Conservation (phyloP, 148 eudicot species). For the Rhododendron mucronatum region DNA sequence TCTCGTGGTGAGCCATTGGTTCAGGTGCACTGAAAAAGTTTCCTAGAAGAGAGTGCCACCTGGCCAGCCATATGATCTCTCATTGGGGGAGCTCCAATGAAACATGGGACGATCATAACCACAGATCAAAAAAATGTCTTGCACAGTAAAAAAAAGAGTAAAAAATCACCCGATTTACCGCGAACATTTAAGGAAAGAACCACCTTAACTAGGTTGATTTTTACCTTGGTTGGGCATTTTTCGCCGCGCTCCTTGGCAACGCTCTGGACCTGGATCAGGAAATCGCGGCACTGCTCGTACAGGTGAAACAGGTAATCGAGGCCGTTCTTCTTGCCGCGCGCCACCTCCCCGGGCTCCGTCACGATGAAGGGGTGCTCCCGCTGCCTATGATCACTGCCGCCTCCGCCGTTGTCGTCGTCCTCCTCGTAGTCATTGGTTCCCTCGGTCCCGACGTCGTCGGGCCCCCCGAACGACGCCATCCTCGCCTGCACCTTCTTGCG, state of each 20-base stretch:
- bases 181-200: not conserved
- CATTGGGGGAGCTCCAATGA: not conserved
- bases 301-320: slow-evolving; percentile 89
- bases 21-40: too few relatives aligned
- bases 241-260: slow-evolving; percentile 93
- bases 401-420: slow-evolving; percentile 11
- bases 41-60: too few relatives aligned
- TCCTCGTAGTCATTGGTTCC: slow-evolving; percentile 19
- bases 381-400: slow-evolving; percentile 52
- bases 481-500: slow-evolving; percentile 25
- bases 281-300: slow-evolving; percentile 91
- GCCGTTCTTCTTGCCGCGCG: slow-evolving; percentile 98
- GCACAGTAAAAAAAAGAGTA: not conserved
- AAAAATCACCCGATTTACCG: not conserved
- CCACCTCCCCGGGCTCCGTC: slow-evolving; percentile 98
- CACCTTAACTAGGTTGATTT: not conserved
- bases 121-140: not conserved
- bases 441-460: slow-evolving; percentile 30
- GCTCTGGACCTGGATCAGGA: slow-evolving; percentile 80
- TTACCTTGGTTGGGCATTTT: slow-evolving; percentile 97
- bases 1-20: too few relatives aligned
- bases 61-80: not conserved
- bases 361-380: slow-evolving; percentile 96
- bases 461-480: slow-evolving; percentile 27
- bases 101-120: not conserved